These are phyloP conservation scores for Fagopyrum esculentum DNA, from an alignment of 148 eudicot genomes.

Conservation along the genomic window DNA sequence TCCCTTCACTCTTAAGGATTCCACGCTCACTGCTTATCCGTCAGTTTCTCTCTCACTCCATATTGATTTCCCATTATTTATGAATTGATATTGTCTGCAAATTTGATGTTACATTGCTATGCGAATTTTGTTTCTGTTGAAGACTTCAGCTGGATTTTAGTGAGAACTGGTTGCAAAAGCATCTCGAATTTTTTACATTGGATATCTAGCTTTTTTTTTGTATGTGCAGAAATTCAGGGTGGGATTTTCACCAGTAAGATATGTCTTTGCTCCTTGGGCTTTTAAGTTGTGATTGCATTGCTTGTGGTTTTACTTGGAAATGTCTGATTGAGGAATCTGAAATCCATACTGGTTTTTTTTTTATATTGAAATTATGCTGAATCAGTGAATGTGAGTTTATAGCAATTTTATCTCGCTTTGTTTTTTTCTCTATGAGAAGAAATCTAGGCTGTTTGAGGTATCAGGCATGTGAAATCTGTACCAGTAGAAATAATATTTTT, in stretches of 20 bases:
- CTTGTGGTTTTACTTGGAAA: neutral
- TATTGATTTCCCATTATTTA: neutral
- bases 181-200: neutral
- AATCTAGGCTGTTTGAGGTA: too few species aligned
- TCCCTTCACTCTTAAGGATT: conserved; percentile 56
- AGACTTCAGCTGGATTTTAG: neutral
- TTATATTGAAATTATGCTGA: too few species aligned
- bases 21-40: conserved; percentile 76
- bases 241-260: neutral
- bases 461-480: too few species aligned
- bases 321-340: neutral
- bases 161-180: neutral
- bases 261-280: neutral
- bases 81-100: too few species aligned
- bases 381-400: too few species aligned
- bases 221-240: neutral
- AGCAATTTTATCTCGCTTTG: too few species aligned
- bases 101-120: neutral
- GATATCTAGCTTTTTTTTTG: neutral
- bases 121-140: neutral
- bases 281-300: neutral
- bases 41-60: conserved; percentile 19
- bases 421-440: too few species aligned
- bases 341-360: too few species aligned
- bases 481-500: too few species aligned